These are phyloP conservation scores for Begonia fuchsioides DNA, from an alignment of 306 rosid species.

Conservation along the genomic window DNA sequence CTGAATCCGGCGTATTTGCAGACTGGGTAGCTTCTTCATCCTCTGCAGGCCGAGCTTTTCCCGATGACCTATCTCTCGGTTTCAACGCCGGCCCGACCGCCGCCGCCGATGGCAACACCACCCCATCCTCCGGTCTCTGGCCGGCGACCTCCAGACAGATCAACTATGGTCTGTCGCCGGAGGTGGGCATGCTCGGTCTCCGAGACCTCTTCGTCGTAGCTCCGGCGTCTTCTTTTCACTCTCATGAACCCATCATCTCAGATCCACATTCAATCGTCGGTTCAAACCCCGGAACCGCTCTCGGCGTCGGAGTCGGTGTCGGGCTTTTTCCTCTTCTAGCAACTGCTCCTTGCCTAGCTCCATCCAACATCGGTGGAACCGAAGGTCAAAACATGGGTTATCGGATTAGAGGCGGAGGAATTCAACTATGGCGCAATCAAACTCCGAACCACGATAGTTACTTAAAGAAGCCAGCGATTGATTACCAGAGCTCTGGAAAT, in stretches of 20 bases:
- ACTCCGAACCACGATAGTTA: constrained; percentile 22
- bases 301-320: constrained; percentile 30
- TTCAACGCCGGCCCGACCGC: constrained; percentile 71
- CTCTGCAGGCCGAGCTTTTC: constrained; percentile 22
- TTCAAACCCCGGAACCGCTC: constrained; percentile 62
- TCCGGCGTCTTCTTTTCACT: constrained; percentile 32
- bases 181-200: constrained; percentile 64
- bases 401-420: constrained; percentile 30
- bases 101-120: constrained; percentile 20
- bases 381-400: constrained; percentile 14
- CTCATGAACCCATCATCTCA: constrained; percentile 18
- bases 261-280: constrained; percentile 33
- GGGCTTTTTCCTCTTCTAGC: constrained; percentile 46
- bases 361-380: not conserved
- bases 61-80: constrained; percentile 76
- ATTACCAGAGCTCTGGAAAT: constrained; percentile 11
- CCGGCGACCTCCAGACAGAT: constrained; percentile 21
- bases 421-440: constrained; percentile 75
- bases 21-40: constrained; percentile 73
- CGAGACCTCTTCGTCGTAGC: constrained; percentile 72
- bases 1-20: constrained; percentile 87
- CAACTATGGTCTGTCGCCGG: constrained; percentile 42
- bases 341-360: constrained; percentile 31
- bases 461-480: constrained; percentile 28
- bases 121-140: constrained; percentile 37